Base-by-base conservation (phyloP, 805 yeast species). In the Saturnispora mendoncae region DNA sequence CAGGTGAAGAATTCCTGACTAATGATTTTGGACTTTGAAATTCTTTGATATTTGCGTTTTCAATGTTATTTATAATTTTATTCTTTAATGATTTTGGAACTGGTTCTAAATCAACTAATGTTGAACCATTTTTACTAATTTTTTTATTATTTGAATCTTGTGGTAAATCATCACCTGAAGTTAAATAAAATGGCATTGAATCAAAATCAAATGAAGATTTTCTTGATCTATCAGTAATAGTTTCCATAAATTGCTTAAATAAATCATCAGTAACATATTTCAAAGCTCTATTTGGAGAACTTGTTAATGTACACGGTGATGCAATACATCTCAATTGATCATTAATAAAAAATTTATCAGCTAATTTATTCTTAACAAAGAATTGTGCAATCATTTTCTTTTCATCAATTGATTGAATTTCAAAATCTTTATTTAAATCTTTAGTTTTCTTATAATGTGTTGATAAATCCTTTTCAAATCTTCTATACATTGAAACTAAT, bases 151-250 rank as follows among this genome's bases (percentile, higher is more conserved):
- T 26, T 1, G 48, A 26, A 8, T 42, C 42, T 6, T 41, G 41
- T 14, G 35, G 31, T 3, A 48, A 23, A 8, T 46, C 42, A 13
- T 50, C 56, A 3, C 51, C 46, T 2, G 57, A 39, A 4, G 59
- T 52, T 36, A 59, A 47, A 35, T 59, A 56, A 4, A 59, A 41
- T 8, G 64, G 64, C 51, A 59, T 44, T 4, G 62, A 51, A 1
- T 42, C 42, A 39, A 46, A 76, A 38, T 82, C 81, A 41, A 79
- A 64, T 2, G 83, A 61, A 4, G 78, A 72, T 40, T 68, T 68
- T 12, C 84, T 71, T 8, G 63, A 57, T 30, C 80, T 69, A 6
- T 61, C 55, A 4, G 78, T 77, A 41, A 85, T 77, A 9, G 76
- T 77, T n/a, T 26, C 56, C 52, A 55, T 81, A 61, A 46, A 76